Base-by-base conservation (phyloP, 2,329 filamentous ascomycete species). In the Dactylellina haptotyla region DNA sequence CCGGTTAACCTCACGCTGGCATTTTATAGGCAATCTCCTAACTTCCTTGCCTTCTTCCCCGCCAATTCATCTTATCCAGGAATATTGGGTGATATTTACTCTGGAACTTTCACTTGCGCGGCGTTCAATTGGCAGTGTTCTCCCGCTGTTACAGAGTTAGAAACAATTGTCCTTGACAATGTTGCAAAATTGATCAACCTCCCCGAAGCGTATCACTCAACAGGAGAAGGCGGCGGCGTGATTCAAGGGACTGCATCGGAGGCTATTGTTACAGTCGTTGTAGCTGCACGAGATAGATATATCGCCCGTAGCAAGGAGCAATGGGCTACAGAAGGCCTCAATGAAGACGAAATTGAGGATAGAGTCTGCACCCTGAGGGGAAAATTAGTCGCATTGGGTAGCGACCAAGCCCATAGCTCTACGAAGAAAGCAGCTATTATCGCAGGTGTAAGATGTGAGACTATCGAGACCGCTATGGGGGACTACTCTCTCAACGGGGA, bases 71-170 rank as follows among this genome's bases (percentile, higher is more conserved):
- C 90, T 34, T 97, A 90, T 79, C 93, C 94, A 0, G 87, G 89
- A 26, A 94, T 97, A 80, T 85, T 98, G 9, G 94, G 92, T 18
- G 94, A 98, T 82, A 88, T 98, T 83, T 98, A 97, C 84, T 92
- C 88, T 45, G 89, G 91, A 3, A 90, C 92, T 4, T 93, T 97
- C 82, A 95, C 89, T 10, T 91, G 91, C 14, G 92, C 94, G 0
- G 92, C 92, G 39, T 98, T 98, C 85, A 98, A 98, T 82, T 98
- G 94, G 94, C 88, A 97, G 76, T 97, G 94, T 82, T 93, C 89
- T 4, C 94, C 94, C 0, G 93, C 91, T 4, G 89, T 95, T 16
- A 98, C 94, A 0, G 94, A 98, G 82, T 86, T 98, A 51, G 94
- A 98, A 84, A 97, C 93, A 0, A 86, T 97, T 23, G 90, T 97